Base-by-base conservation (phyloP, 179 eudicot genomes). In the Vitellaria paradoxa region DNA sequence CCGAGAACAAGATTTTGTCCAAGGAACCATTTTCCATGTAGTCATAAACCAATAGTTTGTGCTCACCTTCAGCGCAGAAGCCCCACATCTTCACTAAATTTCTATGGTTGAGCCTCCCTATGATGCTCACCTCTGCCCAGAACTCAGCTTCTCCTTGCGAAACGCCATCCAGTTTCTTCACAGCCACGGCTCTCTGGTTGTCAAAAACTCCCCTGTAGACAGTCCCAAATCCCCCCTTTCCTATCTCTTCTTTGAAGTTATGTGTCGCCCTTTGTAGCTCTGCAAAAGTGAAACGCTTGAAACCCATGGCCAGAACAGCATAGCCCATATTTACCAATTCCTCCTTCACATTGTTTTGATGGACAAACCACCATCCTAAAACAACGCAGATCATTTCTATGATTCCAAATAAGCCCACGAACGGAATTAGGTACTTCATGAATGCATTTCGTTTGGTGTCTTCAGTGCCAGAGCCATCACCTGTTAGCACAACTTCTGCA, bases 51-150 rank as follows among this genome's bases (percentile, higher is more conserved):
- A 89, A 50, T 10, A 89, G 77, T 60, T 80, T 77, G 24, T 87
- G 84, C 17, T 76, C 76, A 10, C 63, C 70, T 70, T 87, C 88
- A 0, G 83, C 65, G 74, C 92, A 85, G 57, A 78, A 89, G 0
- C 92, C 92, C 89, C 90, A 89, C 84, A 87, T 85, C 67, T 84
- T 76, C 8, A 88, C 86, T 0, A 89, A 62, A 75, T 89, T 89
- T 86, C 79, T 81, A 77, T 89, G 90, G 64, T 87, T 84, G 49
- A 89, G 78, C 64, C 73, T 85, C 9, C 92, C 87, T 20, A 89
- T 85, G 15, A 81, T 84, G 80, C 85, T 82, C 69, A 87, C 83
- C 73, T 89, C 92, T 7, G 92, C 90, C 86, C 84, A 84, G 65
- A 89, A 89, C 62, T 89, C 89, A 0, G 80, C 85, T 52, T 84